Base-by-base conservation (phyloP, 805 yeast genomes). In the Candida wancherniae region DNA sequence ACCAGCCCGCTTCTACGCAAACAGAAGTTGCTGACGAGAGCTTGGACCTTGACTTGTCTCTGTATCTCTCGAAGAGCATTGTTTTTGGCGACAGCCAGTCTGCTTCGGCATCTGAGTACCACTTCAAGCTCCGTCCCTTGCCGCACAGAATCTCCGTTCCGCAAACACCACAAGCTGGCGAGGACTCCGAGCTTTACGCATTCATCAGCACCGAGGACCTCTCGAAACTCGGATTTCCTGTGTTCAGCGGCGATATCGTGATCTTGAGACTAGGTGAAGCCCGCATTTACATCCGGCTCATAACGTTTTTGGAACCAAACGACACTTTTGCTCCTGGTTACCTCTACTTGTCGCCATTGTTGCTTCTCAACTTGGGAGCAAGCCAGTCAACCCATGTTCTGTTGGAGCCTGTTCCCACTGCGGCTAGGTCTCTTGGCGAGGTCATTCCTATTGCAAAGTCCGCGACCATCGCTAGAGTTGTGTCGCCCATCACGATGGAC, bases 401-500 rank as follows among this genome's bases (percentile, higher is more conserved):
- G 15, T 37, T 57, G 36, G 51, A 36, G 29, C 53, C 49, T 24
- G 29, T 45, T 32, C 22, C 23, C 1, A 11, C 29, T 6, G 14
- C 33, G 2, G 20, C 27, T 11, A 19, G 23, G 13, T 38, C 29
- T 13, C 50, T 58, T 12, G 47, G 67, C 4, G 44, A 51, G 3
- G 25, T 58, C 24, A 21, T 58, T 57, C 48, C 77, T 53, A 49
- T 71, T 13, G 92, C 92, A 0, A 68, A 69, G 19, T 73, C 78
- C 13, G 76, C 83, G 5, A 76, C 79, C 0, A 66, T 85, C 4
- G 69, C 85, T 0, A 62, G 90, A 36, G 65, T 85, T 0, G 74
- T 82, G 1, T 77, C 90, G 0, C 84, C 86, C 0, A 61, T 71
- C 2, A 75, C 92, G 1, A 63, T 84, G 44, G 85, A 80, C 40